A percentile compares a stretch with the other conserved stretches of the same genome.
Evolutionary conservation across 345 rosid species (phyloP).

Genomic region (Rhizophora mangle): DNA sequence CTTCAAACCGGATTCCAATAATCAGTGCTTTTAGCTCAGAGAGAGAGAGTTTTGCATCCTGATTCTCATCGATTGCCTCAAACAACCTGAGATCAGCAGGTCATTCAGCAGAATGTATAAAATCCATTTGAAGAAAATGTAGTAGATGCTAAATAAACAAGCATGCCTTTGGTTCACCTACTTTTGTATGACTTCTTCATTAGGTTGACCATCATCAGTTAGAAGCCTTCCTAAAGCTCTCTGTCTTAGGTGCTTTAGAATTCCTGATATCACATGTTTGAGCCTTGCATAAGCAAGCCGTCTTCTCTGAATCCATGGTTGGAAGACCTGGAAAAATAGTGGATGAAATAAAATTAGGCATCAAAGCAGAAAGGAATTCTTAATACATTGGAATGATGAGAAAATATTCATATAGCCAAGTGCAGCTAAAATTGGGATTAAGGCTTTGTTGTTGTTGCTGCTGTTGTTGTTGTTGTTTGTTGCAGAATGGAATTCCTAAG

Average conservation of each 20-base stretch:
- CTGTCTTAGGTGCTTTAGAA: conserved; percentile 57
- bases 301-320: conserved; percentile 88
- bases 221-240: conserved; percentile 68
- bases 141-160: background rate
- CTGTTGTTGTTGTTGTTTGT: too few species aligned
- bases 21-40: conserved; percentile 65
- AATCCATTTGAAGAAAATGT: background rate
- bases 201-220: conserved; percentile 55
- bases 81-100: conserved; percentile 56
- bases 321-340: conserved; percentile 39
- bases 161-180: conserved; percentile 25
- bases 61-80: conserved; percentile 52
- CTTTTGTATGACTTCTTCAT: conserved; percentile 45
- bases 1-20: conserved; percentile 74
- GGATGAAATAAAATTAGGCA: background rate
- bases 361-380: background rate
- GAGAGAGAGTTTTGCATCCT: conserved; percentile 40
- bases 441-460: too few species aligned
- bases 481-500: too few species aligned
- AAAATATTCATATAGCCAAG: too few species aligned
- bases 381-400: too few species aligned
- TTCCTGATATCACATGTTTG: conserved; percentile 70
- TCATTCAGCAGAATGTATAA: background rate
- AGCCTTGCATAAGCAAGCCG: conserved; percentile 70
- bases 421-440: too few species aligned